phyloP scores from a whole-genome alignment of 2,329 filamentous ascomycete species.

The Neofusicoccum cordaticola region DNA sequence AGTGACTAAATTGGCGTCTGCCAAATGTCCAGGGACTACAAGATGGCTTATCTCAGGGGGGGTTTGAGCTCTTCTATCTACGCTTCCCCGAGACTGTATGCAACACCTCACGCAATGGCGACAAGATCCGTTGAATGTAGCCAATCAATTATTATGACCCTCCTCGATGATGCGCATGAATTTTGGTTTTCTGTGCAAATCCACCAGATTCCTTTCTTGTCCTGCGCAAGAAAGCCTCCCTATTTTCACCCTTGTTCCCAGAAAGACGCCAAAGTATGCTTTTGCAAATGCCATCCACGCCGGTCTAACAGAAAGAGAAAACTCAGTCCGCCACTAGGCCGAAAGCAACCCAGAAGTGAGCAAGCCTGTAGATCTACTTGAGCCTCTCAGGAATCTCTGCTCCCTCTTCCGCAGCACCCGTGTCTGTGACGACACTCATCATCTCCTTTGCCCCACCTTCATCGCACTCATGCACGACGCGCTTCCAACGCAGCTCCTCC shows the following conservation, averaged over 20 bases:
- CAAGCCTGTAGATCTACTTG: background rate
- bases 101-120: too few relatives aligned
- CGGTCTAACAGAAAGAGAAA: background rate
- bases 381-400: constrained; percentile 5
- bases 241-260: background rate
- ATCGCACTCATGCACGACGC: constrained; percentile 54
- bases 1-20: too few relatives aligned
- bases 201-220: background rate
- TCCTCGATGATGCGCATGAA: background rate
- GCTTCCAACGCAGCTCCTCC: constrained; percentile 56
- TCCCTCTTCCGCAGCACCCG: constrained; percentile 17
- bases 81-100: too few relatives aligned
- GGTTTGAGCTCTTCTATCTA: too few relatives aligned
- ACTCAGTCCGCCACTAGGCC: background rate
- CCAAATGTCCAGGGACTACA: too few relatives aligned
- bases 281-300: constrained; percentile 5
- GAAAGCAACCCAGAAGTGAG: background rate
- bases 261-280: constrained; percentile 13
- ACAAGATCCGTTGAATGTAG: background rate
- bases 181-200: background rate
- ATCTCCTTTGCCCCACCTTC: constrained; percentile 33
- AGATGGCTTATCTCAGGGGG: too few relatives aligned
- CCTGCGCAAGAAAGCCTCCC: background rate
- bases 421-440: constrained; percentile 24
- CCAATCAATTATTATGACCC: background rate